These are phyloP conservation scores for Phytophthora pseudosyringae DNA, from an alignment of 352 stramenopile genomes.

Conservation along the genomic window DNA sequence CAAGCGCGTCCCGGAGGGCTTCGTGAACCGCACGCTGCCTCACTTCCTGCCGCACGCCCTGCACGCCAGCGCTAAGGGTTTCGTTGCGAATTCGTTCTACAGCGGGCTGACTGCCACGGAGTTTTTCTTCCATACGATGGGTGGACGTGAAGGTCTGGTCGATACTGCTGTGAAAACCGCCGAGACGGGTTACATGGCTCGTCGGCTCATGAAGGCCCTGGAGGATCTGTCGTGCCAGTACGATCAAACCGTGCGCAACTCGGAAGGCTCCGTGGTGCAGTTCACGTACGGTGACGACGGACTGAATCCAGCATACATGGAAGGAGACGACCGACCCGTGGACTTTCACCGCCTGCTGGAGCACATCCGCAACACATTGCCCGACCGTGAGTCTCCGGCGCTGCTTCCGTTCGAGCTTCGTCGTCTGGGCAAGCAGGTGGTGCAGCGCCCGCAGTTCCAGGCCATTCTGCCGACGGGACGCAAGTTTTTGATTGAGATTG, in stretches of 20 bases:
- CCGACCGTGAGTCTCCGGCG: slow-evolving; percentile 67
- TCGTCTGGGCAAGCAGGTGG: slow-evolving; percentile 80
- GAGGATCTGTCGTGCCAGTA: slow-evolving; percentile 98
- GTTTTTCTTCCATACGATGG: slow-evolving; percentile 99
- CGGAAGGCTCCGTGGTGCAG: slow-evolving; percentile 95
- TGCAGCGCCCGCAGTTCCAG: slow-evolving; percentile 85
- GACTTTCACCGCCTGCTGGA: slow-evolving; percentile 95
- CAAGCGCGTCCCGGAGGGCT: slow-evolving; percentile 98
- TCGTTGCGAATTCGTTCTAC: slow-evolving; percentile 99
- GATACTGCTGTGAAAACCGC: slow-evolving; percentile 99
- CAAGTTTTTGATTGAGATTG: slow-evolving; percentile 92
- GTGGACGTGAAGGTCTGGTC: slow-evolving; percentile 98
- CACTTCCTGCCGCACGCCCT: slow-evolving; percentile 96
- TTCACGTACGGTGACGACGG: slow-evolving; percentile 99
- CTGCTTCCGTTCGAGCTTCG: slow-evolving; percentile 88
- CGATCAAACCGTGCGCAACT: slow-evolving; percentile 92
- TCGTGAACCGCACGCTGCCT: slow-evolving; percentile 98
- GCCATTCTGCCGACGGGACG: slow-evolving; percentile 86
- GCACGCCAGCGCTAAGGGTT: slow-evolving; percentile 97
- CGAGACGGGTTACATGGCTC: slow-evolving; percentile 99
- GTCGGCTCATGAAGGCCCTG: slow-evolving; percentile 98
- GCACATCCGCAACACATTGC: slow-evolving; percentile 87
- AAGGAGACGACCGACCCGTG: slow-evolving; percentile 94
- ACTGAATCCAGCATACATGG: slow-evolving; percentile 98
- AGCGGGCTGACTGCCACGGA: slow-evolving; percentile 98